Base-by-base conservation (phyloP, 768 basidiomycete species). In the Trametes elegans region DNA sequence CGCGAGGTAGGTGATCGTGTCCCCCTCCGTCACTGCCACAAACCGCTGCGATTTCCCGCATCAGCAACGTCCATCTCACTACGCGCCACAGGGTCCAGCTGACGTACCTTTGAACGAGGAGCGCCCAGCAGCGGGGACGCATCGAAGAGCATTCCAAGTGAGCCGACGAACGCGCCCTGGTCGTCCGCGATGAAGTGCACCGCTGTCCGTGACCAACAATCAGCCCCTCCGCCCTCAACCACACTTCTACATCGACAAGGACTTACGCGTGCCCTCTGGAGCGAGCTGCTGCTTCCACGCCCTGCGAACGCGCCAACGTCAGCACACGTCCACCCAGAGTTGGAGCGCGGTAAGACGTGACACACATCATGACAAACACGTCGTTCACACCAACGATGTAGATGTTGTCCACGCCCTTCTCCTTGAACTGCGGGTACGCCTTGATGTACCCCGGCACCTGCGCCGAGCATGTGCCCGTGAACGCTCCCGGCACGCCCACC, bases 301-400 rank as follows among this genome's bases (percentile, higher is more conserved):
- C 58, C 84, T 86, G 49, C 23, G 13, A 29, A 3, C 3, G 11
- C 9, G 14, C 16, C 13, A 18, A 16, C 42, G 26, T 45, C 14
- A 45, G 29, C 6, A 3, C 8, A 3, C 7, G 6, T 19, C 18
- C n/a, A n/a, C n/a, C n/a, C n/a, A n/a, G n/a, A 3, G 23, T 2
- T 11, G 32, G 50, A 64, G 53, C 41, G 50, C 48, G 35, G 35
- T 43, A 24, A 13, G 38, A 56, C 9, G 14, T 14, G 7, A 50
- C 62, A 5, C 23, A 65, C 66, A 65, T 79, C 65, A 87, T 82
- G 34, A 87, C 85, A 60, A 88, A 93, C 1, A 77, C 77, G 63
- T 95, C 92, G 64, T 94, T 94, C 48, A 90, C 86, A 16, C 82
- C 74, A 39, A 94, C 74, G 55, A 93, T 78, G 58, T 83, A 87